phyloP scores from a whole-genome alignment of 73 alveolate genomes.

The Paraurostyla sp. region DNA sequence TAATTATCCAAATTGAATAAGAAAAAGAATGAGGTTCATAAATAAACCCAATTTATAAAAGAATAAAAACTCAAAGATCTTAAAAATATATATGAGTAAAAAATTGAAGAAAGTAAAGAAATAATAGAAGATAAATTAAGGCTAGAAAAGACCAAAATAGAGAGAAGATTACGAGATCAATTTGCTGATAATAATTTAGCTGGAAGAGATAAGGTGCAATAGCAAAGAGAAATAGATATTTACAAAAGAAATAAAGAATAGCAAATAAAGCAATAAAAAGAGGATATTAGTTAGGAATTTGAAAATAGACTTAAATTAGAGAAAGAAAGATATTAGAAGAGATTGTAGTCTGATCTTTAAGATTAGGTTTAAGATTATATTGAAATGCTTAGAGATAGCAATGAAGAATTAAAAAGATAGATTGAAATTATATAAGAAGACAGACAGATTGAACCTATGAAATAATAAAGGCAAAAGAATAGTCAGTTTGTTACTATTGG shows the following conservation, averaged over 20 bases:
- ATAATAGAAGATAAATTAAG: too few relatives aligned
- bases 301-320: not conserved
- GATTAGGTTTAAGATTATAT: not conserved
- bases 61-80: too few relatives aligned
- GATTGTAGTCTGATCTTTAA: not conserved
- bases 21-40: too few relatives aligned
- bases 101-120: too few relatives aligned
- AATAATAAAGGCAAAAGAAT: too few relatives aligned
- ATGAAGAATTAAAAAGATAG: not conserved
- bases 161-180: not conserved
- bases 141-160: not conserved
- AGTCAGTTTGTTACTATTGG: slow-evolving; percentile 18
- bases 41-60: too few relatives aligned
- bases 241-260: not conserved
- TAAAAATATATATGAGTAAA: too few relatives aligned
- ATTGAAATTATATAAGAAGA: not conserved
- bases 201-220: not conserved
- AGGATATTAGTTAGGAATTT: not conserved
- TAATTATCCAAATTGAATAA: too few relatives aligned
- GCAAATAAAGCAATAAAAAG: not conserved
- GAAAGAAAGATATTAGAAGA: not conserved
- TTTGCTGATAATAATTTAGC: not conserved
- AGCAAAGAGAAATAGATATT: not conserved
- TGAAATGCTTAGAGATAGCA: not conserved
- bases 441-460: too few relatives aligned